A percentile compares a stretch with the other conserved stretches of the same genome.
phyloP scores from a whole-genome alignment of 2,329 filamentous ascomycete genomes.

The Stachybotrys elegans region DNA sequence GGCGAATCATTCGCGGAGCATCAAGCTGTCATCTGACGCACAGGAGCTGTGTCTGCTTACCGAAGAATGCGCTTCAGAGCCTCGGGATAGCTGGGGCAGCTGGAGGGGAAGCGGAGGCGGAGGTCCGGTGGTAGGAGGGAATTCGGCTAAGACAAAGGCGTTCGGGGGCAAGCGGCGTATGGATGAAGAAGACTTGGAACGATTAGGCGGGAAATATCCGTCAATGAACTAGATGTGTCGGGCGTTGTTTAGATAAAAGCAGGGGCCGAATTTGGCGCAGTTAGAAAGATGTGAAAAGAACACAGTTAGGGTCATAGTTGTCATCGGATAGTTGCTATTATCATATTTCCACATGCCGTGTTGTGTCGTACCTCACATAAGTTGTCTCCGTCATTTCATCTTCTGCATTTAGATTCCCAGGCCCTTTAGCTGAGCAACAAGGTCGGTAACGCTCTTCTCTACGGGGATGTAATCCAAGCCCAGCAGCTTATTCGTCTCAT shows the following conservation, averaged over 20 bases:
- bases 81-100: slow-evolving; percentile 26
- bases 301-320: too few species aligned
- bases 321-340: slow-evolving; percentile 1
- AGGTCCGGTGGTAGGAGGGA: slow-evolving; percentile 4
- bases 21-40: slow-evolving; percentile 15
- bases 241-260: too few species aligned
- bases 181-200: slow-evolving; percentile 19
- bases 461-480: slow-evolving; percentile 58
- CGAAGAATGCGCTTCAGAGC: slow-evolving; percentile 22
- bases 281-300: too few species aligned
- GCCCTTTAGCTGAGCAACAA: slow-evolving; percentile 58
- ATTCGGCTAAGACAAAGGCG: slow-evolving; percentile 5
- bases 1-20: too few species aligned
- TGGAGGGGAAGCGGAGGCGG: slow-evolving; percentile 17
- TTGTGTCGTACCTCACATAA: too few species aligned
- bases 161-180: slow-evolving; percentile 10
- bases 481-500: slow-evolving; percentile 51
- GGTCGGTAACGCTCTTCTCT: slow-evolving; percentile 58
- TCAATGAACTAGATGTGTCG: too few species aligned
- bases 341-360: too few species aligned
- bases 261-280: too few species aligned
- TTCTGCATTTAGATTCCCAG: slow-evolving; percentile 25
- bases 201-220: slow-evolving; percentile 20
- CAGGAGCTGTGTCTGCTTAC: slow-evolving; percentile 24
- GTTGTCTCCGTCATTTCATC: too few species aligned